Base-by-base conservation (phyloP, 225 moss, liverwort and hornwort species). In the Sphagnum contortum region DNA sequence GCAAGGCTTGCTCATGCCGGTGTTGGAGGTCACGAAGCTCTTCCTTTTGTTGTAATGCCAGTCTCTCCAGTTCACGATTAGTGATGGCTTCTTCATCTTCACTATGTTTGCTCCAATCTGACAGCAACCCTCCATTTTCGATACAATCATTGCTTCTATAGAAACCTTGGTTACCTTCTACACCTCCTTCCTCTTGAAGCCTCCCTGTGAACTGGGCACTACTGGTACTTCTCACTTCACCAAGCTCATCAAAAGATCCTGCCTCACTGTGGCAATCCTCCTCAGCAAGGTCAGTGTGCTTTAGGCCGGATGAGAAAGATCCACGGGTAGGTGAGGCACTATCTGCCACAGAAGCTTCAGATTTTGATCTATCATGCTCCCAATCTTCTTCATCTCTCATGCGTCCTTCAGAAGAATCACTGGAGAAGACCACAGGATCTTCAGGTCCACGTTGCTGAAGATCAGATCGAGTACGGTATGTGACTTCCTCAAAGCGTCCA, bases 401-500 rank as follows among this genome's bases (percentile, higher is more conserved):
- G 60, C 71, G 83, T 68, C 79, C 86, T 57, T 86, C 83, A 50
- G 86, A 86, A 11, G 82, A 86, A 59, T 86, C 86, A 71, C 86
- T 86, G 53, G 80, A 82, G 63, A 86, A 86, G 73, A 86, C 74
- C 45, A 65, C 65, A 57, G 86, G 82, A 46, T 53, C 66, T 29
- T 86, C 86, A 2, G 82, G 83, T 55, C 82, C 79, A 67, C 67
- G 80, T 61, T 82, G 77, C 70, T 82, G 83, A 64, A 71, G 81
- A 62, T 70, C 78, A 29, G 75, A 78, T 65, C 85, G 79, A 47
- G 85, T 63, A 14, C 79, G 83, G 54, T 83, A 86, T 2, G 82
- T 86, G 29, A 86, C 82, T 73, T 86, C 86, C 62, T 86, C 86
- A 57, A 86, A 86, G 48, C 86, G 82, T 60, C 86, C 86, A 45